Percentiles rank a stretch among this genome's conserved stretches.
These are phyloP conservation scores for Sclerotinia spermophila DNA, from an alignment of 2,329 filamentous ascomycete species.

Conservation along the genomic window DNA sequence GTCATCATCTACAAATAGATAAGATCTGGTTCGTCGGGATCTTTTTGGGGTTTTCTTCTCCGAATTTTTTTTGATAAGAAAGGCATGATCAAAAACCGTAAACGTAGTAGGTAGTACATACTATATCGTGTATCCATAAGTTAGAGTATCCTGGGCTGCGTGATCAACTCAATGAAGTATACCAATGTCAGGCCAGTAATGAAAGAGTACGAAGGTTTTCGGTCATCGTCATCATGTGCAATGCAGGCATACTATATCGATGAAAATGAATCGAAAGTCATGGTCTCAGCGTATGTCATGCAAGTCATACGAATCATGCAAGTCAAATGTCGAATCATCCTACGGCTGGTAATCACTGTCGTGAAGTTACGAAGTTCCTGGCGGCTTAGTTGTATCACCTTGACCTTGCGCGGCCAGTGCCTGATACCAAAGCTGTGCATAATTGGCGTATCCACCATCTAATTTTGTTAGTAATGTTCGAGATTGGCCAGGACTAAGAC, in stretches of 20 bases:
- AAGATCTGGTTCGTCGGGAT: conserved; percentile 1
- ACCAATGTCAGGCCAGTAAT: conserved; percentile 14
- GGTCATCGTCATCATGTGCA: conserved; percentile 32
- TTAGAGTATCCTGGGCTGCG: conserved; percentile 16
- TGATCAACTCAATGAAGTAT: conserved; percentile 20
- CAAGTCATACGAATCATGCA: conserved; percentile 36
- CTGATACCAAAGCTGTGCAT: conserved; percentile 77
- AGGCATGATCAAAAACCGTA: conserved; percentile 14
- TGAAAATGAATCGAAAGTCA: conserved; percentile 35
- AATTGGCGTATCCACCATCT: conserved; percentile 80
- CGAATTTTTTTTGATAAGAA: background rate
- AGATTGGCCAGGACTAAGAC: conserved; percentile 29
- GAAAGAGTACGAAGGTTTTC: conserved; percentile 16
- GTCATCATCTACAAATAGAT: conserved; percentile 14
- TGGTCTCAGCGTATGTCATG: conserved; percentile 36
- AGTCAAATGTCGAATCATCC: conserved; percentile 30
- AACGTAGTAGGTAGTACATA: conserved; percentile 14
- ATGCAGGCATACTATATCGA: conserved; percentile 36
- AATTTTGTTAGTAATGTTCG: conserved; percentile 22
- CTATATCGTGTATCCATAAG: conserved; percentile 17
- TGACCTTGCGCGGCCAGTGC: conserved; percentile 51
- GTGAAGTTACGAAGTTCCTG: conserved; percentile 39
- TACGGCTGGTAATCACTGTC: conserved; percentile 25
- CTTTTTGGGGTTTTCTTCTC: conserved; percentile 7
- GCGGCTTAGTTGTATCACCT: conserved; percentile 41